A percentile compares a stretch with the other conserved stretches of the same genome.
Conservation (phyloP, 768 basidiomycete species). For the Trametes cinnabarina region DNA sequence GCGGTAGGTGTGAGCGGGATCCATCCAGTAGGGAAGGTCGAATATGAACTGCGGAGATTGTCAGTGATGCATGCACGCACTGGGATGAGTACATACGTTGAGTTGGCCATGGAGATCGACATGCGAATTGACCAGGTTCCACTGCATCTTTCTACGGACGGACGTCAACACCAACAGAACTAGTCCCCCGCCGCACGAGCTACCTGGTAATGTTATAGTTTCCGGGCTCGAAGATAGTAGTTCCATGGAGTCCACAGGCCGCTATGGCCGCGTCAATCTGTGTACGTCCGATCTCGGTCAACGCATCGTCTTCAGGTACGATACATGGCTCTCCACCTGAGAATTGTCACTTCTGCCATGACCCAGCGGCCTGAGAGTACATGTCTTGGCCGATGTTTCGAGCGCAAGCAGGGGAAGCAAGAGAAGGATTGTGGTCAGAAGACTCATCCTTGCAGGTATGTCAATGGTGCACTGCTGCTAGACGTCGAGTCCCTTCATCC, state of each 20-base stretch:
- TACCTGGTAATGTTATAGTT: conserved; percentile 53
- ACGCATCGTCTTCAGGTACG: too few species aligned
- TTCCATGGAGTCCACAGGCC: conserved; percentile 47
- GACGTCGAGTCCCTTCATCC: neutral
- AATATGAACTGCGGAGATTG: conserved; percentile 44
- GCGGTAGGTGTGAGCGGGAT: conserved; percentile 52
- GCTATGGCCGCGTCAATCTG: conserved; percentile 50
- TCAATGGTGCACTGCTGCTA: neutral
- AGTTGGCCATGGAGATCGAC: conserved; percentile 44
- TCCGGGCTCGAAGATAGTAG: conserved; percentile 43
- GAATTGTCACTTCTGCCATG: conserved; percentile 24
- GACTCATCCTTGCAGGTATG: neutral
- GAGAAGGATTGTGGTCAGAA: neutral
- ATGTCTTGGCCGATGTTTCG: conserved; percentile 10
- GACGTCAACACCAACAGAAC: too few species aligned
- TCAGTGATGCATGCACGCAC: neutral
- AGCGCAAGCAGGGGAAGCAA: neutral
- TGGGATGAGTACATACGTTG: conserved; percentile 33
- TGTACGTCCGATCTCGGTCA: neutral
- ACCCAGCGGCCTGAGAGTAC: conserved; percentile 25
- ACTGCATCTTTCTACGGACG: conserved; percentile 53
- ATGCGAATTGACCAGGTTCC: conserved; percentile 44
- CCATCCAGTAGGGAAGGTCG: conserved; percentile 54
- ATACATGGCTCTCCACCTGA: too few species aligned
- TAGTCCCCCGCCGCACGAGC: too few species aligned